Conservation (phyloP, 768 basidiomycete species). For the Pholiota conissans region DNA sequence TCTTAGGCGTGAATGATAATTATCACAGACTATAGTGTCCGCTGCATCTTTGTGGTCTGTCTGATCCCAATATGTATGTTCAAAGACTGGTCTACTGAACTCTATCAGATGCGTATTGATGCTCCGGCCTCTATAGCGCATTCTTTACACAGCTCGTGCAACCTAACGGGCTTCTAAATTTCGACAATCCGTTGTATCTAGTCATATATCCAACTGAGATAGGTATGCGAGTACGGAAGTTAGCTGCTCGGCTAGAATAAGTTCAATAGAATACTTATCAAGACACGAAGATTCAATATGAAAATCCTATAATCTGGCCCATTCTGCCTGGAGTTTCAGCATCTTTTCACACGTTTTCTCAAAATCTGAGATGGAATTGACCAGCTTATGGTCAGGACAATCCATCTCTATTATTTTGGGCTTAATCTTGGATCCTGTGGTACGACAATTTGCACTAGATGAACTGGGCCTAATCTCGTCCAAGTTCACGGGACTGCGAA, state of each 20-base stretch:
- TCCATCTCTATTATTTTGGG: no score
- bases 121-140: background rate
- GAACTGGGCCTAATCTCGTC: no score
- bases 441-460: no score
- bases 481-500: no score
- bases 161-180: background rate
- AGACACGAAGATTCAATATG: background rate
- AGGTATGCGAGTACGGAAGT: background rate
- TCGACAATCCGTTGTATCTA: background rate
- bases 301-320: background rate
- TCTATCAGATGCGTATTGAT: background rate
- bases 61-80: background rate
- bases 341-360: no score
- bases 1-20: background rate
- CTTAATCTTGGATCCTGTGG: no score
- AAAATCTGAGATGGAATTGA: no score
- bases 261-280: background rate
- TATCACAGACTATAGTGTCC: background rate
- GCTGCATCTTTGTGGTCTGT: background rate
- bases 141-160: background rate
- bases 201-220: background rate
- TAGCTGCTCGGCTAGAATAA: background rate
- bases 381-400: no score
- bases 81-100: no score
- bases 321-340: background rate